Base-by-base conservation (phyloP, 2,329 filamentous ascomycete genomes). In the Diaporthe destruens region DNA sequence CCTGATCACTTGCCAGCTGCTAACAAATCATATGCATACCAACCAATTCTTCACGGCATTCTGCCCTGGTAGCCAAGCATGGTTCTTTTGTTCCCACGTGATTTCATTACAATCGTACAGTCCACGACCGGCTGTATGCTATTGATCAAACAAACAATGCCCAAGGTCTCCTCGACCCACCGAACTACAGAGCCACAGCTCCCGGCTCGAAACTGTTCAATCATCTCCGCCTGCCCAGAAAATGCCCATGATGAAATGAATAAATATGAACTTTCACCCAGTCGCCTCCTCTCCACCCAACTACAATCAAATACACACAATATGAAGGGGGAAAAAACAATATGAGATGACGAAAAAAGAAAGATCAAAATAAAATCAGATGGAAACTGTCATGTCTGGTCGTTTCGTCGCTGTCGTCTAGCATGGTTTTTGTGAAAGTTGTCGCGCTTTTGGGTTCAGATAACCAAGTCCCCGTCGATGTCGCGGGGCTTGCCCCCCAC, bases 401-500 rank as follows among this genome's bases (percentile, higher is more conserved):
- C 42, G 47, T 72, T 34, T 59, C 69, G 29, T 69, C 23, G 61
- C 65, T 69, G 65, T 69, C 69, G 65, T 65, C 65, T 72, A 36
- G 55, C 32, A 23, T n/a, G 57, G 14, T 42, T 25, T 42, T 57
- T 51, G 18, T 14, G 47, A 16, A 53, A 34, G 25, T 32, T 47
- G 36, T 16, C 57, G n/a, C 59, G 51, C 25, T 53, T 53, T 3
- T 23, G 42, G 44, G 12, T 8, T 59, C 54, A 71, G 4, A 63
- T 44, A n/a, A 61, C 57, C 54, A 75, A 59, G 61, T 74, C 74
- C 32, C 68, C 74, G 8, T 71, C 72, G 51, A 75, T 69, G 9
- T 63, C 55, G 47, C 44, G 25, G 34, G 67, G 55, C 9, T n/a
- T 53, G 49, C 47, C 55, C 36, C 32, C 72, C 44, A 49, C 20